Evolutionary conservation across 192 early-diverging fungal species (phyloP).

Genomic region (Chytriomyces hyalinus): DNA sequence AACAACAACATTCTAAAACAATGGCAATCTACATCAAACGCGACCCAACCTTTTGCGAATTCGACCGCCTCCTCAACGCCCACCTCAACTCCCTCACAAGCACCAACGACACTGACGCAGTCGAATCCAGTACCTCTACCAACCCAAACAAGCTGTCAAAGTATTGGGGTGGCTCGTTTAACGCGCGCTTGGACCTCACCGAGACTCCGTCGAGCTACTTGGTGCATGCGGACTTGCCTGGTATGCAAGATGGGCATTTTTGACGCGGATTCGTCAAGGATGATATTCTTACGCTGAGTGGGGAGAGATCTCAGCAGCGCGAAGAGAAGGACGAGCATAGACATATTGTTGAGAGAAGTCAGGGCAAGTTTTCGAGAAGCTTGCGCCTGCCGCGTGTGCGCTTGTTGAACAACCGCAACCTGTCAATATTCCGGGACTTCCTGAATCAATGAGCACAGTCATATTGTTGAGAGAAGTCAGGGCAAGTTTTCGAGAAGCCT

Average conservation of each 20-base stretch:
- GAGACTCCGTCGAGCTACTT: slow-evolving; percentile 41
- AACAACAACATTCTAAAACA: neutral
- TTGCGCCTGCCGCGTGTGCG: slow-evolving; percentile 56
- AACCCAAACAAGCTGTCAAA: neutral
- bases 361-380: slow-evolving; percentile 54
- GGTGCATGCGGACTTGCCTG: slow-evolving; percentile 47
- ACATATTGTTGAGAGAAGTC: slow-evolving; percentile 57
- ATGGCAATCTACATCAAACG: neutral
- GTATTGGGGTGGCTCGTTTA: slow-evolving; percentile 14
- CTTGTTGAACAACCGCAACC: too few species aligned
- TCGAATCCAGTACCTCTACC: too few species aligned
- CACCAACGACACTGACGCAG: neutral
- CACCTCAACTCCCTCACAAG: neutral
- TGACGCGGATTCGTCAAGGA: too few species aligned
- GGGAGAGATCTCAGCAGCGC: slow-evolving; percentile 41
- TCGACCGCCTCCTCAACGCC: slow-evolving; percentile 14
- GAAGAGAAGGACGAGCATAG: slow-evolving; percentile 47
- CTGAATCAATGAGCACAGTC: slow-evolving; percentile 50
- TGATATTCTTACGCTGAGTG: slow-evolving; percentile 44
- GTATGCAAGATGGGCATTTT: slow-evolving; percentile 44
- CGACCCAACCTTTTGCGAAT: slow-evolving; percentile 7
- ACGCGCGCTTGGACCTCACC: slow-evolving; percentile 42
- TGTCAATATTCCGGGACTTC: too few species aligned
- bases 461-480: slow-evolving; percentile 56
- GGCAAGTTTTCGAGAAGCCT: slow-evolving; percentile 57